Conservation (phyloP, 306 rosid genomes). For the Vicia faba region DNA sequence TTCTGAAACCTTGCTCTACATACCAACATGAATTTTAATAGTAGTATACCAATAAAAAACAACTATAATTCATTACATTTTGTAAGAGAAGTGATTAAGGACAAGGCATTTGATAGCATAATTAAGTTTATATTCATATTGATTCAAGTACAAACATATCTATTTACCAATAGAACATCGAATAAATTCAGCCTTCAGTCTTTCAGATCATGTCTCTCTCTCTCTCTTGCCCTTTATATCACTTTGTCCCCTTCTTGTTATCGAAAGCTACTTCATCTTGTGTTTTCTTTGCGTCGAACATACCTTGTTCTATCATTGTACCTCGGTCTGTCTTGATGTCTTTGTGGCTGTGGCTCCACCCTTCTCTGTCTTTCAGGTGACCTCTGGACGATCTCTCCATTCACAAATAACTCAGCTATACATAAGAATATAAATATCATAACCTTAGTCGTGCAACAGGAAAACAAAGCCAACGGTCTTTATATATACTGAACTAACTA, state of each 20-base stretch:
- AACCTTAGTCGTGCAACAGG: conserved; percentile 1
- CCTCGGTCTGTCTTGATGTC: conserved; percentile 76
- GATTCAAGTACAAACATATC: conserved; percentile 15
- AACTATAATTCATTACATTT: not conserved
- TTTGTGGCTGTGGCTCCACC: conserved; percentile 78
- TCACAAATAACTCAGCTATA: conserved; percentile 70
- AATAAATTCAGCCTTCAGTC: conserved; percentile 37
- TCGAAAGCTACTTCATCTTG: conserved; percentile 37
- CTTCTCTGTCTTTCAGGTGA: conserved; percentile 82
- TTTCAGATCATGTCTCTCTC: conserved; percentile 13
- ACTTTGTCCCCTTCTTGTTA: not conserved
- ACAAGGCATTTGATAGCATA: conserved; percentile 4
- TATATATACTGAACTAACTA: not conserved
- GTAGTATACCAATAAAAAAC: not conserved
- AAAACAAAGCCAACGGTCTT: not conserved
- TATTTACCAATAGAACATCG: conserved; percentile 7
- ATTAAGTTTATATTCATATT: not conserved
- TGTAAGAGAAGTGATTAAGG: not conserved
- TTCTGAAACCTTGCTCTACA: too few relatives aligned
- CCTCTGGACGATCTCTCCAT: conserved; percentile 84
- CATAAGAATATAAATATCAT: not conserved
- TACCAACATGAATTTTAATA: too few relatives aligned
- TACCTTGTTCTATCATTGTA: conserved; percentile 73
- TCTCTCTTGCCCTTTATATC: not conserved
- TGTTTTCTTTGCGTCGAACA: conserved; percentile 61